These are phyloP conservation scores for Phytophthora cactorum DNA, from an alignment of 352 stramenopile genomes.

Conservation along the genomic window DNA sequence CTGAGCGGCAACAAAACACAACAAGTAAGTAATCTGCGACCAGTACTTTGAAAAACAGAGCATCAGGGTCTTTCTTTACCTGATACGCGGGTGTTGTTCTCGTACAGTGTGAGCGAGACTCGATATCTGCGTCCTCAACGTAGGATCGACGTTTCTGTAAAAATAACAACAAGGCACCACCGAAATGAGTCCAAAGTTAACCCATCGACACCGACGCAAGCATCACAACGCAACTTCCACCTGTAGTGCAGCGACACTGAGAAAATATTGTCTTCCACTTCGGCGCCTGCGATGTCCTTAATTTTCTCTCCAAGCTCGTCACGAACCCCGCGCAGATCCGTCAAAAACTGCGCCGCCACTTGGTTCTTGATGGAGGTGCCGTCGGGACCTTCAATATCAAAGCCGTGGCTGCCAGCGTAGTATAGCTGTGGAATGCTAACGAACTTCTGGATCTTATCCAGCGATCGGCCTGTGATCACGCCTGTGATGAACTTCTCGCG, in stretches of 20 bases:
- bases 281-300: slow-evolving; percentile 56
- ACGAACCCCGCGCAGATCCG: slow-evolving; percentile 64
- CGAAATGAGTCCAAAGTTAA: slow-evolving; percentile 10
- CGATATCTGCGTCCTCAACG: slow-evolving; percentile 45
- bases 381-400: slow-evolving; percentile 87
- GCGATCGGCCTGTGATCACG: slow-evolving; percentile 86
- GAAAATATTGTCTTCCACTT: slow-evolving; percentile 92
- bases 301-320: slow-evolving; percentile 57
- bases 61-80: slow-evolving; percentile 26
- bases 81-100: slow-evolving; percentile 64
- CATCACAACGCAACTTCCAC: slow-evolving; percentile 28
- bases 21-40: neutral
- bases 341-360: slow-evolving; percentile 77
- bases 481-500: slow-evolving; percentile 84
- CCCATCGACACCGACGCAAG: neutral
- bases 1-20: slow-evolving; percentile 28
- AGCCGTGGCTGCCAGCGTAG: slow-evolving; percentile 91
- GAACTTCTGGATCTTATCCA: slow-evolving; percentile 91
- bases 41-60: slow-evolving; percentile 2
- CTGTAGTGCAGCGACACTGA: slow-evolving; percentile 91
- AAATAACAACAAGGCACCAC: neutral
- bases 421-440: slow-evolving; percentile 89
- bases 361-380: slow-evolving; percentile 86
- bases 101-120: slow-evolving; percentile 48
- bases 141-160: slow-evolving; percentile 65